Evolutionary conservation across 2,329 filamentous ascomycete species (phyloP), one percentile per base, ranked within the genome.

Genomic region (Rosellinia necatrix): DNA sequence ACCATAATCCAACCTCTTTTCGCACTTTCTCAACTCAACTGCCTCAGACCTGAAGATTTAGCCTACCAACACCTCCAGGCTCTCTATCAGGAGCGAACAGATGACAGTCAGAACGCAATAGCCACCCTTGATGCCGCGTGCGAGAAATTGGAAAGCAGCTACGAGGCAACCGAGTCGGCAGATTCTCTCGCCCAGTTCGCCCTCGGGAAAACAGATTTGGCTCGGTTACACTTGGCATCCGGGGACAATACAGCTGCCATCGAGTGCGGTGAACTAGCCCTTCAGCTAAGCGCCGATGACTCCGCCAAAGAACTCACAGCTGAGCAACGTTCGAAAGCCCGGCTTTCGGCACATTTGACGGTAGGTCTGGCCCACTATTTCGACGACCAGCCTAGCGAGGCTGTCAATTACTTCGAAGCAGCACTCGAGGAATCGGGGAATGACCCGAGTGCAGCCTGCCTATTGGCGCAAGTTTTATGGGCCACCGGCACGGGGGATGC

Each of bases 391-490:
- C 82, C 88, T 62, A 82, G 86, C 35, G 82, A 85, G 47, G 89
- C 92, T 0, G 85, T 96, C 22, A 78, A 82, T 9, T 92, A 89
- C 74, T 96, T 99, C 72, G 85, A 91, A 61, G 80, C 85, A 2
- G 92, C 92, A 0, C 78, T 97, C 6, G 80, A 87, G 53, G 92
- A 96, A 70, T 91, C 89, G 1, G 76, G 83, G 25, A 83, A 83
- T 32, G 86, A 91, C 59, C 89, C 92, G 0, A 92, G 97, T 68
- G 88, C 93, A 1, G 87, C 92, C 0, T 97, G 92, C 67, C 79
- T 97, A 10, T 79, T 97, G 10, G 90, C 92, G 0, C 91, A 97
- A 72, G 90, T 97, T 0, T 81, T 97, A 0, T 99, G 94, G 93
- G 92, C 92, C 0, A 91, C 91, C 62, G 92, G 90, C 7, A 85